Evolutionary conservation across 148 eudicot species (phyloP), one percentile per base, ranked within the genome.

Genomic region (Rhododendron ferrugineum): DNA sequence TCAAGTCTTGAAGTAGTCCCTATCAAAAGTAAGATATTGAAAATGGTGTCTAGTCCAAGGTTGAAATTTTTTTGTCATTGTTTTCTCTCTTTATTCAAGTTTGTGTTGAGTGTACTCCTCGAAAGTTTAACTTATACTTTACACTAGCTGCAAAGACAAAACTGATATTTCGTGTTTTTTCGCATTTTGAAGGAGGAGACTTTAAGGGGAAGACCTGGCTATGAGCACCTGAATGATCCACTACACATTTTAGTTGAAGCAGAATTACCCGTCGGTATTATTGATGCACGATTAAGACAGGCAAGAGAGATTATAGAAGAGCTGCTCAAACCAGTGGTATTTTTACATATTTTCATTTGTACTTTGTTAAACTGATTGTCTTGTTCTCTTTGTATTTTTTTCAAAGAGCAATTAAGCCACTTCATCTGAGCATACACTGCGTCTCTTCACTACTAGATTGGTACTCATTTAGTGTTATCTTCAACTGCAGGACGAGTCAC

Each of bases 231-330:
- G n/a, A 91, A 85, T 44, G 92, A 91, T 23, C 92, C 85, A 34
- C 84, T 91, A 56, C 92, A 91, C 81, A 88, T 91, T 78, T 52
- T 91, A 72, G 82, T 91, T 8, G 92, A 91, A 89, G 92, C 91
- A 18, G 92, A 91, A 30, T 83, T 91, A 73, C 92, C 91, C 8
- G 86, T 75, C 62, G 85, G 80, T 66, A 82, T 91, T 15, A 37
- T 91, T 47, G 92, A 91, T 88, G 85, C 83, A 16, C 79, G 90
- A 72, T 62, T 91, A 78, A 89, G 84, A 73, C 91, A 91, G 81
- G 90, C 92, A 18, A 85, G 83, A 80, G 91, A 89, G 85, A 91
- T 91, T n/a, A 88, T 91, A 11, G 92, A 91, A 83, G 92, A 91
- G 49, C 90, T 91, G 73, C 91, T 91, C 72, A 89, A 87, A 82